A percentile compares a stretch with the other conserved stretches of the same genome.
These are phyloP conservation scores for Penicillium angulare DNA, from an alignment of 495 filamentous ascomycete genomes.

Conservation along the genomic window DNA sequence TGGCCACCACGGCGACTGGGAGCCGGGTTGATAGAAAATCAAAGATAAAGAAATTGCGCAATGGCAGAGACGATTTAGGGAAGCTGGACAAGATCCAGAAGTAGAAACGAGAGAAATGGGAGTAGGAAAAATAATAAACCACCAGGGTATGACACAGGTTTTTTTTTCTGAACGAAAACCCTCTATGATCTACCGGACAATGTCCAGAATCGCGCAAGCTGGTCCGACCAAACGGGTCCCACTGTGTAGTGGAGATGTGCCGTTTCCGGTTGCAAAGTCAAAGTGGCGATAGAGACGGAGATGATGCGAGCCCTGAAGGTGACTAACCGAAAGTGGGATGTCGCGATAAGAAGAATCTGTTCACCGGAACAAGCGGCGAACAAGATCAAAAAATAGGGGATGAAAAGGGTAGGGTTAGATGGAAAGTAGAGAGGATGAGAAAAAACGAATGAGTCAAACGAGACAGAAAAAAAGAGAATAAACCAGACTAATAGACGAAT, in stretches of 20 bases:
- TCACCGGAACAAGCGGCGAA: background rate
- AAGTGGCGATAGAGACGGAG: constrained; percentile 18
- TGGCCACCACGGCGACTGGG: constrained; percentile 22
- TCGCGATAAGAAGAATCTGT: constrained; percentile 1
- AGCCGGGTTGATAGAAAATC: constrained; percentile 10
- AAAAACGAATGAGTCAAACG: background rate
- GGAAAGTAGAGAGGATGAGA: background rate
- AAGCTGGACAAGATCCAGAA: background rate
- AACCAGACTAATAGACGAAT: too few relatives aligned
- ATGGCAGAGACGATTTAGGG: background rate
- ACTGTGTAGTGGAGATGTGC: constrained; percentile 23
- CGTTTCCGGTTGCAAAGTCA: constrained; percentile 22
- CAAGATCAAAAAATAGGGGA: background rate
- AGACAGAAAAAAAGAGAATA: background rate
- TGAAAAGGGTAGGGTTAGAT: background rate
- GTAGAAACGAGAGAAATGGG: constrained; percentile 1
- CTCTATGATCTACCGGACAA: constrained; percentile 25
- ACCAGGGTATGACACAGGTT: constrained; percentile 11
- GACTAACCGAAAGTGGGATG: constrained; percentile 8
- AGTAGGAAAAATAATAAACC: constrained; percentile 14
- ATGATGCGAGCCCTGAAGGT: constrained; percentile 11
- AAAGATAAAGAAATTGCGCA: background rate
- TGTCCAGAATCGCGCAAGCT: constrained; percentile 27
- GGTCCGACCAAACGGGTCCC: constrained; percentile 31
- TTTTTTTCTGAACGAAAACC: constrained; percentile 13